Base-by-base conservation (phyloP, 2,329 filamentous ascomycete genomes). In the Colletotrichum sp. region DNA sequence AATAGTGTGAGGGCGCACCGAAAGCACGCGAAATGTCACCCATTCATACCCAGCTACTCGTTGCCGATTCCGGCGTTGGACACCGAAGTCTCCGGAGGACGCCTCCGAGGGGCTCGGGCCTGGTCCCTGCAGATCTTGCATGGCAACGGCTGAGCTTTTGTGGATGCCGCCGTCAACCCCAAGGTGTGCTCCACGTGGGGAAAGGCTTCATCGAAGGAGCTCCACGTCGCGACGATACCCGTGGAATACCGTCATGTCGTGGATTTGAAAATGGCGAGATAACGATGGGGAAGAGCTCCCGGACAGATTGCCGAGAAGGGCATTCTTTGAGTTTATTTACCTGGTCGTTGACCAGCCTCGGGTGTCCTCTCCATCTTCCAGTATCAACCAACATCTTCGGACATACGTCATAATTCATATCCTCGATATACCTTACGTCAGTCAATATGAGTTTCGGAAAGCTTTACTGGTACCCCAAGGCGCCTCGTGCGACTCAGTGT, bases 391-490 rank as follows among this genome's bases (percentile, higher is more conserved):
- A 21, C 16, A 59, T 28, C 24, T 15, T 30, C 2, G 16, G 16
- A n/a, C 49, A 24, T 57, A 68, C 65, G 65, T 59, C 65, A 59
- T 59, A 26, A 5, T 21, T 0, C 2, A 52, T 21, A 52, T 7
- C 44, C n/a, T 52, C n/a, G 10, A 52, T 0, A 55, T 32, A 55
- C 1, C 18, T 28, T 21, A 55, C 18, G 32, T 30, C 39, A 26
- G 28, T 55, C 30, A 68, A 30, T 3, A 72, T 72, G 70, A 69
- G 64, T 28, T 72, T 72, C 16, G 70, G 70, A 55, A 72, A 72
- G 52, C 70, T 72, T 15, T 69, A 72, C 70, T 72, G 64, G 63
- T 69, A 72, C 21, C 70, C 70, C 16, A 69, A 72, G 70, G 70
- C 70, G 21, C 70, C 70, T 69, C 70, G 70, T 52, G 63, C 70